Conservation (phyloP, 1,284 basidiomycete species). For the Cryptococcus sp. region DNA sequence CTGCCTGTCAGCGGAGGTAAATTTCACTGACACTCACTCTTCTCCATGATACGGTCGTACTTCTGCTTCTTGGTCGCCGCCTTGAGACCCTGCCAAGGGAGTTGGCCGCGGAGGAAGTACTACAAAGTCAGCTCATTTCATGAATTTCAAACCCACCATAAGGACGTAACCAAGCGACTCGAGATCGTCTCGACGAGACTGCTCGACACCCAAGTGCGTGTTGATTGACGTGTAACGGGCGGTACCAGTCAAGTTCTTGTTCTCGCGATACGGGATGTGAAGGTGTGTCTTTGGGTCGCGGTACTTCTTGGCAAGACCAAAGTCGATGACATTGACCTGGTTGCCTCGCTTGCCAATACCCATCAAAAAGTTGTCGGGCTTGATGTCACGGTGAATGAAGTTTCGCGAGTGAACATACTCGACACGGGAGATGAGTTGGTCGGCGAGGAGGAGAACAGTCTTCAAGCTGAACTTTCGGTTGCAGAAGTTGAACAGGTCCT, state of each 20-base stretch:
- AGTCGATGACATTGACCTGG: slow-evolving; percentile 99
- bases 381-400: slow-evolving; percentile 99
- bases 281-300: slow-evolving; percentile 99
- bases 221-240: slow-evolving; percentile 99
- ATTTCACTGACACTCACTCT: slow-evolving; percentile 56
- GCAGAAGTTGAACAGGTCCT: slow-evolving; percentile 99
- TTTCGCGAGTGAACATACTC: slow-evolving; percentile 99
- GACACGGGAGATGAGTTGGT: slow-evolving; percentile 97
- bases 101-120: slow-evolving; percentile 95
- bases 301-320: slow-evolving; percentile 99
- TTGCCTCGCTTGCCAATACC: slow-evolving; percentile 99
- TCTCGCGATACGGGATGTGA: slow-evolving; percentile 99
- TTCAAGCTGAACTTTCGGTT: slow-evolving; percentile 97
- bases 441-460: slow-evolving; percentile 94
- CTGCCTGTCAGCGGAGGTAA: slow-evolving; percentile 44
- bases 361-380: slow-evolving; percentile 99
- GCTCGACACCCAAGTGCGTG: slow-evolving; percentile 96
- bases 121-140: slow-evolving; percentile 15
- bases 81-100: slow-evolving; percentile 97
- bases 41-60: slow-evolving; percentile 99
- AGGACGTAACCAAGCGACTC: slow-evolving; percentile 95
- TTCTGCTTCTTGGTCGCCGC: slow-evolving; percentile 99
- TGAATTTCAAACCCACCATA: slow-evolving; percentile 58
- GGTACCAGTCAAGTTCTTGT: slow-evolving; percentile 99
- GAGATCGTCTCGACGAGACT: slow-evolving; percentile 92